Base-by-base conservation (phyloP, 768 basidiomycete genomes). In the Collybia mongolica region DNA sequence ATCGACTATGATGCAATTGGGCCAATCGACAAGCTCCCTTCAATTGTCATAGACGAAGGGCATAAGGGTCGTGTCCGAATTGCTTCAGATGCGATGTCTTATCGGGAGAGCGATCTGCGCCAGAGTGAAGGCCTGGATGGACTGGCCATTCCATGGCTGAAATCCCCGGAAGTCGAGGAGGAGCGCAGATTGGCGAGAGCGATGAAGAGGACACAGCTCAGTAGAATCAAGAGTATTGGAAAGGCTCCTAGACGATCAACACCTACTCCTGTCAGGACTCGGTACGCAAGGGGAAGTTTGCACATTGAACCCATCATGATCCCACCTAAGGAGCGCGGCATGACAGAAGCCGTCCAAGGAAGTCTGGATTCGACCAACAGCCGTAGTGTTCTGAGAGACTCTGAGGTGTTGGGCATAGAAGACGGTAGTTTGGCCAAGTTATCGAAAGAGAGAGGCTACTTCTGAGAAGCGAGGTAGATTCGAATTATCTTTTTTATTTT, bases 211-310 rank as follows among this genome's bases (percentile, higher is more conserved):
- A 37, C 37, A 44, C 9, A 53, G 18, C 41, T 57, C 52, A 9
- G 20, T 60, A 65, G 69, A 45, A 66, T 76, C 49, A 76, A 71
- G 65, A 75, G 65, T 48, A 61, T 72, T 29, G 75, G 76, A 2
- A 70, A 54, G 38, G 73, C 63, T 38, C 71, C 72, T 2, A 63
- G 61, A 46, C 64, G 63, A 49, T 55, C 38, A 2, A 74, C 71
- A 22, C 76, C 71, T 6, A 54, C 59, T 6, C 68, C 70, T 17
- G 61, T 63, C 6, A 62, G 37, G 9, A 51, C 55, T n/a, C 52
- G 52, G 9, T 54, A 56, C 44, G 42, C 58, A n/a, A 60, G 62
- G n/a, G 61, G 52, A 4, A 70, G 71, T 54, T 52, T 70, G 47
- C 64, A 70, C 49, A 63, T 75, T 14, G 60, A 65, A 48, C 66